Percentiles rank a stretch among this genome's conserved stretches.
These are phyloP conservation scores for Globisporangium paroecandrum DNA, from an alignment of 352 stramenopile species.

Conservation along the genomic window DNA sequence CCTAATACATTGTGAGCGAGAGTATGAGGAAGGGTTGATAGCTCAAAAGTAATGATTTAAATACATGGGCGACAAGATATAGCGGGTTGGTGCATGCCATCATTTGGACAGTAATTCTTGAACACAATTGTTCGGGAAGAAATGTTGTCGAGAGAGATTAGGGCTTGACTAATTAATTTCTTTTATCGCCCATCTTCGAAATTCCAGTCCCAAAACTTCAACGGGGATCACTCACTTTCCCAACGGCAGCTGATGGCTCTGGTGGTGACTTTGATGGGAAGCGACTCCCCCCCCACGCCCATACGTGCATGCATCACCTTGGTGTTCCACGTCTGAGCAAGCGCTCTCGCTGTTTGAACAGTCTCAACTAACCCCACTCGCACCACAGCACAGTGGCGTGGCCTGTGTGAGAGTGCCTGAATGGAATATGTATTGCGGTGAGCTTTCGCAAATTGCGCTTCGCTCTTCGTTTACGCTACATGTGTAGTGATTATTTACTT, in stretches of 20 bases:
- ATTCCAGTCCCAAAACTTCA: neutral
- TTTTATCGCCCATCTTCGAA: neutral
- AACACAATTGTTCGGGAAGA: neutral
- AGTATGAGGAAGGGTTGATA: neutral
- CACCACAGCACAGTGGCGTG: too few relatives aligned
- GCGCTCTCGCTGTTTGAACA: too few relatives aligned
- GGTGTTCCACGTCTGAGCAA: too few relatives aligned
- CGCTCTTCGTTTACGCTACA: neutral
- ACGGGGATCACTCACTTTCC: neutral
- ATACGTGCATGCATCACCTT: too few relatives aligned
- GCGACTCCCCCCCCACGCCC: too few relatives aligned
- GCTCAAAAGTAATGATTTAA: neutral
- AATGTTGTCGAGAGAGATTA: neutral
- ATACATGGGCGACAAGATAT: too few relatives aligned
- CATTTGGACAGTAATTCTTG: neutral
- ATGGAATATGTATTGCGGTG: too few relatives aligned
- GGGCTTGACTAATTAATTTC: constrained; percentile 4
- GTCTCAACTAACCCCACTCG: too few relatives aligned
- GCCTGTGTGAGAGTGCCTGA: too few relatives aligned
- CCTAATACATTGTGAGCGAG: neutral
- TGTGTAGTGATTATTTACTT: neutral
- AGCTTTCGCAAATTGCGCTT: neutral
- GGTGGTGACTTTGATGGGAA: neutral
- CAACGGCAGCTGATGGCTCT: too few relatives aligned
- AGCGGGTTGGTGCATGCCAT: neutral